Base-by-base conservation (phyloP, 2,329 filamentous ascomycete genomes). In the Fusarium sp. region DNA sequence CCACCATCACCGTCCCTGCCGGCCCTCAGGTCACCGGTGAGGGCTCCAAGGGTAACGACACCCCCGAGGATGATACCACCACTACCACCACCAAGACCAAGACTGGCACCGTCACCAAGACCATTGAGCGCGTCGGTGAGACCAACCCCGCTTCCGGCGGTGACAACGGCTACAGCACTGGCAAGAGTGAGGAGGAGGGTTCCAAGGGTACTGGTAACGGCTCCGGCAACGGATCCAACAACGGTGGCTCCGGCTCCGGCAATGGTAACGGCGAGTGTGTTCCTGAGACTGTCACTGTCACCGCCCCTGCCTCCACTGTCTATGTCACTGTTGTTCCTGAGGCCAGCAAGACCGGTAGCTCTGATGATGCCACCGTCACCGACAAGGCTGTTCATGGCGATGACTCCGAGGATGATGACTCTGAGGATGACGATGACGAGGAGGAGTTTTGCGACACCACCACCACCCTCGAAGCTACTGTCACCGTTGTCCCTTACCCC, bases 401-500 rank as follows among this genome's bases (percentile, higher is more conserved):
- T 26, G 61, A 67, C 39, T 63, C 44, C 10, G 65, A 72, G 45
- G 73, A 73, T 36, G 75, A 74, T 41, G 77, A 75, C 18, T 36
- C 32, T 15, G 64, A 69, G 15, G 74, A 72, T 15, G 71, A 70
- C 14, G 69, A 68, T 39, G 59, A 75, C 11, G 69, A 70, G 45
- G 60, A 78, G 5, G 74, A 73, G 41, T 69, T 68, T 61, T 77
- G 73, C 72, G 64, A 75, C 30, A 73, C 70, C 66, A 78, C 77
- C 73, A 77, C 79, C 58, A 79, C 79, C 67, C 66, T 77, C 42
- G 73, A 79, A 73, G 73, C 77, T 42, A 81, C 80, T 41, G 80
- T 82, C 68, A 83, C 82, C 60, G 80, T 83, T 66, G 77, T 84
- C 68, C 85, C 85, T 73, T 85, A 81, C 81, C 85, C 85, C 56